Percentiles rank a stretch among this genome's conserved stretches.
Evolutionary conservation across 2,329 filamentous ascomycete species (phyloP).

Genomic region (Diaporthe helianthi): DNA sequence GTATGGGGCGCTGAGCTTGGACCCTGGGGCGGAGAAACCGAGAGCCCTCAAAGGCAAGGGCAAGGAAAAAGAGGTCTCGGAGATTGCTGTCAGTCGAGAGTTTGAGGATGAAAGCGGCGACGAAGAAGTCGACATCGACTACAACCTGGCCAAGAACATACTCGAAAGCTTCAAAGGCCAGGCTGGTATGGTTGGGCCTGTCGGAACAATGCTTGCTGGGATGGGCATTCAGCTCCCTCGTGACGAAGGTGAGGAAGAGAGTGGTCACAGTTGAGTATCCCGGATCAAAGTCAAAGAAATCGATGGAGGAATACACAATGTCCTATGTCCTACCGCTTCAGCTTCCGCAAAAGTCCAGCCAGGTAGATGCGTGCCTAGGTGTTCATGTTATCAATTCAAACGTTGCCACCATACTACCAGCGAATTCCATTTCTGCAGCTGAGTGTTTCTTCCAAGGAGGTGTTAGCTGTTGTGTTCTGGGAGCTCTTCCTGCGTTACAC

Average conservation of each 20-base stretch:
- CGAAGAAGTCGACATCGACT: constrained; percentile 77
- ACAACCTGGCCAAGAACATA: constrained; percentile 88
- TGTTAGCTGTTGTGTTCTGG: not conserved
- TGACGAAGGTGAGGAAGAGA: constrained; percentile 70
- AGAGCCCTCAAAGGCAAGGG: constrained; percentile 43
- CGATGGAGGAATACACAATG: not conserved
- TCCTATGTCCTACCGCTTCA: not conserved
- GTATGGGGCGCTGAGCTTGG: constrained; percentile 69
- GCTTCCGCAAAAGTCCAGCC: no score
- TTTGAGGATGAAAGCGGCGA: constrained; percentile 58
- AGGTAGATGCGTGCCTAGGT: no score
- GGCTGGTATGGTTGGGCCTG: constrained; percentile 82
- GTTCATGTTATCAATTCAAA: not conserved
- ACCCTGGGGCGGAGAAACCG: constrained; percentile 45
- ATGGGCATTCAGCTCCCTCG: constrained; percentile 84
- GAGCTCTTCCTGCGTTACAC: no score
- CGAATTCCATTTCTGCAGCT: no score
- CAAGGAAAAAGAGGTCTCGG: constrained; percentile 20
- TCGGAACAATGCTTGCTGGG: constrained; percentile 84
- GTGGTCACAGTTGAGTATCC: not conserved
- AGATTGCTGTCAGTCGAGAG: constrained; percentile 37
- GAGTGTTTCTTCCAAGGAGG: not conserved
- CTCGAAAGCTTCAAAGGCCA: constrained; percentile 93
- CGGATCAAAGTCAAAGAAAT: not conserved
- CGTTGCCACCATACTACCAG: not conserved